Percentiles rank a stretch among this genome's conserved stretches.
phyloP scores from a whole-genome alignment of 106 monocot genomes.

The Iris macrosiphon region DNA sequence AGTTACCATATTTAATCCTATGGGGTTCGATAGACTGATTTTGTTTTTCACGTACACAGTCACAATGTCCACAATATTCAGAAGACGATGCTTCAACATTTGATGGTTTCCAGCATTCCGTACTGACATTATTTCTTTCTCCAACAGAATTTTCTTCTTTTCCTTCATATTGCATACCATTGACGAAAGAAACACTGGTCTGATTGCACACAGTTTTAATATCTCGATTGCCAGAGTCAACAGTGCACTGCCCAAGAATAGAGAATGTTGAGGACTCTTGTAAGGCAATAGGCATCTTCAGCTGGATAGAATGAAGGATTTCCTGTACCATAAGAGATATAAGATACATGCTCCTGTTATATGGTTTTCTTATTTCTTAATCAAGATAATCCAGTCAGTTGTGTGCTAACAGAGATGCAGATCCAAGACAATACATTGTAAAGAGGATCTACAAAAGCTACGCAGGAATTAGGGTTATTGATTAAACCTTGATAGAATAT shows the following conservation, averaged over 20 bases:
- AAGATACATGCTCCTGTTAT: too few relatives aligned
- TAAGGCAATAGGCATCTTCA: constrained; percentile 45
- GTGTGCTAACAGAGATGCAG: too few relatives aligned
- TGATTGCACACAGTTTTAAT: constrained; percentile 2
- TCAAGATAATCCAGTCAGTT: too few relatives aligned
- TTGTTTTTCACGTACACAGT: constrained; percentile 43
- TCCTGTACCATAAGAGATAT: constrained; percentile 31
- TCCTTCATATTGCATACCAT: constrained; percentile 3
- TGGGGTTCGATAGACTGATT: too few relatives aligned
- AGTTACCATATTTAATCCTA: constrained; percentile 23
- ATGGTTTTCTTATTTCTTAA: too few relatives aligned
- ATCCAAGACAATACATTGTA: too few relatives aligned
- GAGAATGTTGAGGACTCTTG: constrained; percentile 40
- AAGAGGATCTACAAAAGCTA: too few relatives aligned
- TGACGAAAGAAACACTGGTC: not conserved
- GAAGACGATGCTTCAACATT: not conserved
- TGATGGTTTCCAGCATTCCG: constrained; percentile 11
- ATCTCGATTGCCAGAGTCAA: constrained; percentile 4
- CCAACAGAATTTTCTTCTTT: constrained; percentile 1
- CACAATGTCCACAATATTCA: constrained; percentile 7
- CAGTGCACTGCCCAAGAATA: constrained; percentile 43
- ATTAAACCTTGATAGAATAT: too few relatives aligned
- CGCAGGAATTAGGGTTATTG: too few relatives aligned
- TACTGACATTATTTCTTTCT: constrained; percentile 7
- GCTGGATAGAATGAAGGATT: constrained; percentile 29